Evolutionary conservation across 257 asterid genomes (phyloP), one percentile per base, ranked within the genome.

Genomic region (Mitragyna speciosa): DNA sequence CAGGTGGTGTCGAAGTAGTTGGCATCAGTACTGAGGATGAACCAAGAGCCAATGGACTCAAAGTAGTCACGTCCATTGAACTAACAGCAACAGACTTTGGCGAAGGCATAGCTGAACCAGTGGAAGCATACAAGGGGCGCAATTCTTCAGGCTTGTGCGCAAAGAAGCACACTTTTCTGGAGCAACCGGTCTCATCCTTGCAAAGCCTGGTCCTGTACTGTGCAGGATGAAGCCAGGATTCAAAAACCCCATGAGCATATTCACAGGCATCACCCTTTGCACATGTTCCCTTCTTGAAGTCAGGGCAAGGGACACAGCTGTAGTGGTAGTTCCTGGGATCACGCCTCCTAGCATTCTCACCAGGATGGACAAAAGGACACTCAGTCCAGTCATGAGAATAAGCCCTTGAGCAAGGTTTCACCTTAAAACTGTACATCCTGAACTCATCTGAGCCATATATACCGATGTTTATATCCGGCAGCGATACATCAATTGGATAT

Each of bases 191-290:
- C 83, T 94, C 98, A 12, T 94, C 98, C 86, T 94, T 94, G 85
- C 98, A 94, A 5, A 92, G 94, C 24, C 97, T 89, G 51, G 98
- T 94, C 79, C 95, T 81, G 78, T 94, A 94, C 64, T 94, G 98
- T 0, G 98, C 97, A 1, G 98, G 98, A 83, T 94, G 98, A 22
- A 94, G 96, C 98, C 97, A 94, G 0, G 98, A 94, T 68, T 94
- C 98, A 5, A 94, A 94, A 36, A 94, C 98, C 2, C 98, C 98
- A 78, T 94, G 98, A 17, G 98, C 97, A 22, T 88, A 94, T 72
- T 94, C 98, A 54, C 98, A 94, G 7, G 73, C 14, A 82, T 94
- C 98, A 0, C 86, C 87, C 77, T 90, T 94, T 12, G 81, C 85
- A 45, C 98, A 94, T 47, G 80, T 81, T 0, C 97, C 97, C 90